A percentile compares a stretch with the other conserved stretches of the same genome.
Conservation (phyloP, 2,329 filamentous ascomycete genomes). For the Clonostachys rosea region DNA sequence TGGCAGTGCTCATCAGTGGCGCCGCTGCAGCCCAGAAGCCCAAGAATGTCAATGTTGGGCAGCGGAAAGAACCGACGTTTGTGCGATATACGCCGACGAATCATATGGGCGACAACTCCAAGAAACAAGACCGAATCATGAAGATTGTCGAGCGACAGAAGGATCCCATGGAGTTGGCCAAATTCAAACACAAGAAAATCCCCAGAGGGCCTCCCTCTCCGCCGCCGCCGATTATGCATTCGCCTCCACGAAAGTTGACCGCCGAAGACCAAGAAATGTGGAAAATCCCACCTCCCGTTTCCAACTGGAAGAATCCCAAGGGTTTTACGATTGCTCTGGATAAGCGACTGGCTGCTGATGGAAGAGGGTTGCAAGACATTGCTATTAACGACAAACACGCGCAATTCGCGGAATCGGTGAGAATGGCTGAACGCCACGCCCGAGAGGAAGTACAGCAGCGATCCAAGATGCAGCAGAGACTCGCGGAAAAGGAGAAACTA, state of each 20-base stretch:
- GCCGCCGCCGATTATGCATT: constrained; percentile 91
- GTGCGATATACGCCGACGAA: constrained; percentile 94
- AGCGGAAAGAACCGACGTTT: constrained; percentile 81
- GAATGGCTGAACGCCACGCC: constrained; percentile 90
- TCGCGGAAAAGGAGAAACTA: constrained; percentile 94
- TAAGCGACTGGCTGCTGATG: constrained; percentile 91
- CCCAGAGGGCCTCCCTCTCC: constrained; percentile 88
- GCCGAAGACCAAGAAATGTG: constrained; percentile 96
- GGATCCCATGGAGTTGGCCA: constrained; percentile 95
- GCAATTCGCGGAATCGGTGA: constrained; percentile 89
- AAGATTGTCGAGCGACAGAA: constrained; percentile 94
- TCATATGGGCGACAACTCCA: constrained; percentile 86
- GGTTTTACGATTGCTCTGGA: constrained; percentile 95
- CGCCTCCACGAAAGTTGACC: constrained; percentile 88
- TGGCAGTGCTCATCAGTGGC: constrained; percentile 76
- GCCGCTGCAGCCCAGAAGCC: constrained; percentile 91
- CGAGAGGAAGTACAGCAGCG: constrained; percentile 92
- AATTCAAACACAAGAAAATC: constrained; percentile 99
- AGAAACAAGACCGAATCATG: constrained; percentile 93
- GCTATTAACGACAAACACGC: constrained; percentile 99
- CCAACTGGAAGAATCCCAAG: constrained; percentile 99
- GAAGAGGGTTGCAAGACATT: constrained; percentile 84
- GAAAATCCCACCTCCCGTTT: constrained; percentile 83
- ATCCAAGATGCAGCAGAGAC: constrained; percentile 88
- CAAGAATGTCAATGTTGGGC: constrained; percentile 85